phyloP scores from a whole-genome alignment of 1,139 yeast genomes.

The Protomyces arabidopsidicola region DNA sequence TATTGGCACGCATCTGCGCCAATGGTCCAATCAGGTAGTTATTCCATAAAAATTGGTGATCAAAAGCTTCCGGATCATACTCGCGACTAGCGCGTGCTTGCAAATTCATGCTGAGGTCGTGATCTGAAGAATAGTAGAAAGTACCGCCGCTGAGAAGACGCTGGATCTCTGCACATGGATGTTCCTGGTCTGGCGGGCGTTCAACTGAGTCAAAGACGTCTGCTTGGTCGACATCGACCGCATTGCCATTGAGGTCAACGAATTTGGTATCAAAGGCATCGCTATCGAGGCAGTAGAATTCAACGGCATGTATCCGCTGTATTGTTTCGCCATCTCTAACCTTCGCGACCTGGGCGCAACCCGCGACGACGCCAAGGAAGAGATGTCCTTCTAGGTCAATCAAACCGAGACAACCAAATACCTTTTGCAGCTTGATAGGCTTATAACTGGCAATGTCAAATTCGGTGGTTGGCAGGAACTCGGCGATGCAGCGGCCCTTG shows the following conservation, averaged over 20 bases:
- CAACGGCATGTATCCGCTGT: slow-evolving; percentile 74
- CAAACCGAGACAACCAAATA: slow-evolving; percentile 80
- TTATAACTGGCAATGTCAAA: slow-evolving; percentile 6
- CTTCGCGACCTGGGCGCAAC: slow-evolving; percentile 69
- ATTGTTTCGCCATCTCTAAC: slow-evolving; percentile 66
- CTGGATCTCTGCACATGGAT: slow-evolving; percentile 77
- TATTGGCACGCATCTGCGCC: slow-evolving; percentile 63
- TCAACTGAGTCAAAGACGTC: slow-evolving; percentile 25
- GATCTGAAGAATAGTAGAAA: slow-evolving; percentile 85
- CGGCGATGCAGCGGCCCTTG: slow-evolving; percentile 13
- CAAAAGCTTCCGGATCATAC: slow-evolving; percentile 46
- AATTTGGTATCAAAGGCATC: slow-evolving; percentile 76
- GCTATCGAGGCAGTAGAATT: slow-evolving; percentile 69
- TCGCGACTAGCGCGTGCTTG: slow-evolving; percentile 48
- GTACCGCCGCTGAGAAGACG: slow-evolving; percentile 81
- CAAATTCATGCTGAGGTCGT: slow-evolving; percentile 77
- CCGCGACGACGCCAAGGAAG: slow-evolving; percentile 75
- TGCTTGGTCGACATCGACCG: slow-evolving; percentile 17
- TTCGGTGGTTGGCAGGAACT: slow-evolving; percentile 14
- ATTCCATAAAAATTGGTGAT: slow-evolving; percentile 95
- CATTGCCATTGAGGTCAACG: slow-evolving; percentile 48
- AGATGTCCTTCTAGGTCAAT: slow-evolving; percentile 52
- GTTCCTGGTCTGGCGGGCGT: slow-evolving; percentile 45
- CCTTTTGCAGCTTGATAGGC: slow-evolving; percentile 15
- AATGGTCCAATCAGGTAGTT: slow-evolving; percentile 82